A percentile compares a stretch with the other conserved stretches of the same genome.
These are phyloP conservation scores for Paramarasmius palmivorus DNA, from an alignment of 1,284 basidiomycete species.

Conservation along the genomic window DNA sequence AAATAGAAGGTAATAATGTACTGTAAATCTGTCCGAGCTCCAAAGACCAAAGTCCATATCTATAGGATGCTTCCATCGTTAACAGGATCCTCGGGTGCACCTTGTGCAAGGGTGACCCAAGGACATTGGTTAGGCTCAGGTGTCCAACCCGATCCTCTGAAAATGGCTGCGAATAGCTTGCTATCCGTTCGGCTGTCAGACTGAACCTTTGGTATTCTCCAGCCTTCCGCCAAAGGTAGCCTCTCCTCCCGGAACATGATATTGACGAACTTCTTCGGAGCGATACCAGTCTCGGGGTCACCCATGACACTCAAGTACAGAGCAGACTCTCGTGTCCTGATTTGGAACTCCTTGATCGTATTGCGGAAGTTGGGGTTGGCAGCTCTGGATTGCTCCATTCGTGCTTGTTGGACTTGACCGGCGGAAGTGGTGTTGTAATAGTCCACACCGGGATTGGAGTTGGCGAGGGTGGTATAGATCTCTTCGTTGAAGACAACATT, in stretches of 20 bases:
- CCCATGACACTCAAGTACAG: slow-evolving; percentile 24
- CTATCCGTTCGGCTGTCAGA: neutral
- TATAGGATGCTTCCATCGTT: slow-evolving; percentile 3
- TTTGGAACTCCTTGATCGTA: slow-evolving; percentile 16
- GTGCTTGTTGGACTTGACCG: slow-evolving; percentile 13
- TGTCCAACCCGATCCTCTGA: neutral
- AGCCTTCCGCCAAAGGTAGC: slow-evolving; percentile 2
- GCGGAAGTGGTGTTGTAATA: slow-evolving; percentile 22
- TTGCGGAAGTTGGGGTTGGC: slow-evolving; percentile 17
- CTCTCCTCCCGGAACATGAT: slow-evolving; percentile 1
- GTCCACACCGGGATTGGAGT: slow-evolving; percentile 21
- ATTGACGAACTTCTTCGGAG: slow-evolving; percentile 20
- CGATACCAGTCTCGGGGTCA: slow-evolving; percentile 16
- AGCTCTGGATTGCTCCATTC: slow-evolving; percentile 13
- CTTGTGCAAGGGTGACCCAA: neutral
- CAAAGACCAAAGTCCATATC: too few relatives aligned
- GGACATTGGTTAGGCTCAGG: neutral
- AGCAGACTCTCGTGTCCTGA: slow-evolving; percentile 16
- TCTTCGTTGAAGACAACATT: slow-evolving; percentile 21
- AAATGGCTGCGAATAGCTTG: neutral
- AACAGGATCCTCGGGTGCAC: slow-evolving; percentile 3
- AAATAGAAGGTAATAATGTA: too few relatives aligned
- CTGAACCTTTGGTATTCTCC: neutral
- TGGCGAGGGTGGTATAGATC: slow-evolving; percentile 19
- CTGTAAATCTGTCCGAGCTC: too few relatives aligned